phyloP scores from a whole-genome alignment of 768 basidiomycete genomes.

The Porphyrellus cyaneotinctus region DNA sequence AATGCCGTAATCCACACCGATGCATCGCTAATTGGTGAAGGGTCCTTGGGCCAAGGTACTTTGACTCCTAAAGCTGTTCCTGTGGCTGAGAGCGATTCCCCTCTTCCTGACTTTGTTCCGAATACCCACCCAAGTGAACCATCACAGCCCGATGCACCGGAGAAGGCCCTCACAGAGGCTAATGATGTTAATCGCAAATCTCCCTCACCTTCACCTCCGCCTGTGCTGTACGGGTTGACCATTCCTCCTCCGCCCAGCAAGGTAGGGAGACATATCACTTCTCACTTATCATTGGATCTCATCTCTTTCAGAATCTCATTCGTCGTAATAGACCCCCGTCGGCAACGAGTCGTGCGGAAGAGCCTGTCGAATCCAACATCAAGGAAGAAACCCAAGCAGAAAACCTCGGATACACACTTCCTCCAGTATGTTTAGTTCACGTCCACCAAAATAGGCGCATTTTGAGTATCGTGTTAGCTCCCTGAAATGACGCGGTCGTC shows the following conservation, averaged over 20 bases:
- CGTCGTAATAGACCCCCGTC: constrained; percentile 22
- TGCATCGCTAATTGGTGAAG: constrained; percentile 28
- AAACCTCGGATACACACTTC: constrained; percentile 15
- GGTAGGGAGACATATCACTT: not conserved
- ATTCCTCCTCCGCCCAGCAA: constrained; percentile 26
- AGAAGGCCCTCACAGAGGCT: constrained; percentile 16
- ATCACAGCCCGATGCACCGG: constrained; percentile 29
- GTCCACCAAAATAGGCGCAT: not conserved
- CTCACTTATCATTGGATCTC: not conserved
- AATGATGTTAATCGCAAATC: constrained; percentile 5
- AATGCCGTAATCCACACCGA: constrained; percentile 45
- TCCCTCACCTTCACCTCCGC: constrained; percentile 19
- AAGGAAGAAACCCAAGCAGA: constrained; percentile 11
- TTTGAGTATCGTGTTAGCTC: constrained; percentile 28
- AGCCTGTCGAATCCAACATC: not conserved
- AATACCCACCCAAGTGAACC: constrained; percentile 54
- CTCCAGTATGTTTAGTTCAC: constrained; percentile 20
- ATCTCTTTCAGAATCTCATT: constrained; percentile 19
- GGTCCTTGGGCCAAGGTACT: constrained; percentile 21
- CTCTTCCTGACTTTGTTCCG: constrained; percentile 47
- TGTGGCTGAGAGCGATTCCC: constrained; percentile 25
- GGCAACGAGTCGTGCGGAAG: constrained; percentile 5
- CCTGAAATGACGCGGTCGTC: constrained; percentile 39
- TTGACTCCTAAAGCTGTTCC: constrained; percentile 1
- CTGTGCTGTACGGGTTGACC: constrained; percentile 14